These are phyloP conservation scores for Echeveria elegans DNA, from an alignment of 164 flowering plant genomes.

Conservation along the genomic window DNA sequence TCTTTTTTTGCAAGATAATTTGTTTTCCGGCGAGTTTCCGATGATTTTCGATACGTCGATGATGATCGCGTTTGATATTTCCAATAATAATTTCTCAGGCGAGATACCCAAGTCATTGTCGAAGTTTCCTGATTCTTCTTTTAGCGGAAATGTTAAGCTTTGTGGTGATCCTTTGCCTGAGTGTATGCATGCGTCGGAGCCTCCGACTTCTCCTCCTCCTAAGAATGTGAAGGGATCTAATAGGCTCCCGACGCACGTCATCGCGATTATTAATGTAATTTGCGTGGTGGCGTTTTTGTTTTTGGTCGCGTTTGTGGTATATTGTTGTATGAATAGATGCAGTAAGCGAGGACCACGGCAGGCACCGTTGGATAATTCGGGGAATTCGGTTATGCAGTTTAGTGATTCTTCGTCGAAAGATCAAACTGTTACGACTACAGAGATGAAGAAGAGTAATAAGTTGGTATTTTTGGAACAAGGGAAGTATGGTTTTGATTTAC, in stretches of 20 bases:
- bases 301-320: constrained; percentile 27
- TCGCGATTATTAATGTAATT: constrained; percentile 39
- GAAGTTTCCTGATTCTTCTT: constrained; percentile 40
- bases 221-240: neutral
- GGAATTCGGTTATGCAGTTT: neutral
- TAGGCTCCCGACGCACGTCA: neutral
- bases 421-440: constrained; percentile 33
- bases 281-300: constrained; percentile 40
- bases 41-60: constrained; percentile 21
- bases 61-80: constrained; percentile 34
- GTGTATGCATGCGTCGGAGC: constrained; percentile 48
- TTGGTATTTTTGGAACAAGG: constrained; percentile 70
- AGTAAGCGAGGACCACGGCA: neutral
- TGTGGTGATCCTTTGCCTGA: constrained; percentile 65
- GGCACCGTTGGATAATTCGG: constrained; percentile 5
- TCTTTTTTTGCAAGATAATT: constrained; percentile 50
- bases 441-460: constrained; percentile 47
- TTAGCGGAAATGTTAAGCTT: constrained; percentile 53
- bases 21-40: constrained; percentile 59
- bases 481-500: constrained; percentile 70
- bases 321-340: constrained; percentile 18
- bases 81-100: constrained; percentile 64
- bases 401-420: constrained; percentile 78
- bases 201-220: constrained; percentile 26
- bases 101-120: constrained; percentile 46